Evolutionary conservation across 768 basidiomycete species (phyloP), one percentile per base, ranked within the genome.

Genomic region (Termitomyces sp.): DNA sequence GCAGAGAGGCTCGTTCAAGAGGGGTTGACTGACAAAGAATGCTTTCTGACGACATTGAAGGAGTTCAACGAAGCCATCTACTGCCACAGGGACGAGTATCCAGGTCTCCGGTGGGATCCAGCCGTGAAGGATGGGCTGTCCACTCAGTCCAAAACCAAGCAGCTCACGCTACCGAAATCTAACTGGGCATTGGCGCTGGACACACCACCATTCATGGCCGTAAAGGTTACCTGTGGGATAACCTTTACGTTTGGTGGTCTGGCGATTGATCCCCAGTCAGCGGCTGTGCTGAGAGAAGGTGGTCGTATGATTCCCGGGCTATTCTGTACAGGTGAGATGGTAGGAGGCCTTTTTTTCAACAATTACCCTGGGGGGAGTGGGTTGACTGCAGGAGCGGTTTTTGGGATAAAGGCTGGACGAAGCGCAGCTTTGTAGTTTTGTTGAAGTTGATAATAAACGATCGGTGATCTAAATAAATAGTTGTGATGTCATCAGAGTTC

Each of bases 341-440:
- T 89, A 0, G 87, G 87, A 5, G 83, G 81, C 12, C 66, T 90
- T 52, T 90, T 85, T 66, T 84, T 82, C 63, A 71, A 74, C 24
- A 90, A 89, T 66, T 90, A 90, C 67, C 89, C 89, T 0, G 87
- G 88, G 3, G 87, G 87, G 16, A 87, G 85, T 65, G 88, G 87
- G 22, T 66, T 89, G 61, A 88, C 82, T 16, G 83, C 83, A 4
- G 86, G 85, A 0, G 85, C 87, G 0, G 87, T 89, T 13, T 88
- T 89, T 69, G 87, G 86, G 12, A 76, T 81, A 45, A 81, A 79
- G 62, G 84, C 85, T 33, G 87, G 86, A 8, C 60, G 65, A 32
- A 73, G 73, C 60, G 85, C 83, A 16, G 84, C 78, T 24, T 16
- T 54, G 16, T 22, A 39, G 9, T 49, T 32, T 54, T 38, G 20